Percentiles rank a stretch among this genome's conserved stretches.
phyloP scores from a whole-genome alignment of 805 yeast genomes.

The Ogataea glucozyma region DNA sequence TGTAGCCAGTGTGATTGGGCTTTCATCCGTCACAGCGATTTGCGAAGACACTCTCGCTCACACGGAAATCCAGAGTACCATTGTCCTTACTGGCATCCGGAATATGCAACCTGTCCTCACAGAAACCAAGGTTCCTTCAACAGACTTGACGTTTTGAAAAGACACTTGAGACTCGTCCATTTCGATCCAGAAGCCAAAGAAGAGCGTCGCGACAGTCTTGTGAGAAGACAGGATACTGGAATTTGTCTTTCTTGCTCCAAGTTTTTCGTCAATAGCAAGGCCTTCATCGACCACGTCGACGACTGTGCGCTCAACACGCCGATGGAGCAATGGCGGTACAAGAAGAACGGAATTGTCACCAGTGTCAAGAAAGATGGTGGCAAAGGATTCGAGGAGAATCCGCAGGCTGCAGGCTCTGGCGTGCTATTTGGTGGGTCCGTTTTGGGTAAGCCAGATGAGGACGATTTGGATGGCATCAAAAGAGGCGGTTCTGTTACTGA shows the following conservation, averaged over 20 bases:
- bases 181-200: constrained; percentile 45
- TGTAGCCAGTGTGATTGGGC: constrained; percentile 65
- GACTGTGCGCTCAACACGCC: constrained; percentile 53
- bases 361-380: constrained; percentile 30
- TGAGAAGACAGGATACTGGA: constrained; percentile 56
- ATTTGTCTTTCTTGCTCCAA: constrained; percentile 66
- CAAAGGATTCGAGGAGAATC: constrained; percentile 18
- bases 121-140: constrained; percentile 75
- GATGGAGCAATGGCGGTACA: constrained; percentile 36
- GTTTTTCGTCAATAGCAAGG: constrained; percentile 53
- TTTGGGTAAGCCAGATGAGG: too few species aligned
- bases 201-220: constrained; percentile 25
- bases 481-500: too few species aligned
- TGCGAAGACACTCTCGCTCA: constrained; percentile 65
- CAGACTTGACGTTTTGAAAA: constrained; percentile 70
- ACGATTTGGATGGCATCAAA: background rate
- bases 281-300: constrained; percentile 63
- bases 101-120: constrained; percentile 63
- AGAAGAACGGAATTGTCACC: constrained; percentile 34
- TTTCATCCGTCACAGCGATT: constrained; percentile 67
- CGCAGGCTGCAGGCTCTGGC: constrained; percentile 5
- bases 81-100: constrained; percentile 72
- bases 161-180: constrained; percentile 72
- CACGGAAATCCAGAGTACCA: constrained; percentile 66
- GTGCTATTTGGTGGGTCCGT: too few species aligned